phyloP scores from a whole-genome alignment of 179 eudicot genomes.

The Camellia oleifera region DNA sequence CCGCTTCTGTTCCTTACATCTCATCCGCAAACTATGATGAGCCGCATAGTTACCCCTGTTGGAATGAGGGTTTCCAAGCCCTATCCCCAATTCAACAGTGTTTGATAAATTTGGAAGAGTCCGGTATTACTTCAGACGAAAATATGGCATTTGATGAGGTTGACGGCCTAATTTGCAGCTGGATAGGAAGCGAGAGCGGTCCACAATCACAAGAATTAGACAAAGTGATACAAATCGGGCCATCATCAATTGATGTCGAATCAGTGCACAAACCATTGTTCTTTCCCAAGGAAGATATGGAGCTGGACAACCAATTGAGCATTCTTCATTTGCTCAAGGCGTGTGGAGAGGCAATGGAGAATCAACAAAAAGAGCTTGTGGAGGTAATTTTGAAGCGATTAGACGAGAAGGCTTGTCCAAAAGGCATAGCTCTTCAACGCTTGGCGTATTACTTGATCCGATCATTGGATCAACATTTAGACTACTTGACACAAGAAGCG shows the following conservation, averaged over 20 bases:
- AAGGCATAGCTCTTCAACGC: not conserved
- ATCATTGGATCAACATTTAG: conserved; percentile 10
- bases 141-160: not conserved
- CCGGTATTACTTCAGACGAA: not conserved
- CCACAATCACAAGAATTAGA: conserved; percentile 1
- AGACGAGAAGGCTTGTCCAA: conserved; percentile 19
- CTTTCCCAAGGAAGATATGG: conserved; percentile 28
- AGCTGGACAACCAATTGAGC: conserved; percentile 20
- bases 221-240: not conserved
- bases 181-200: not conserved
- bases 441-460: conserved; percentile 22
- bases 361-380: conserved; percentile 22
- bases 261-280: not conserved
- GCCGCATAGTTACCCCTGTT: not conserved
- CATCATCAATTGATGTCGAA: conserved; percentile 5
- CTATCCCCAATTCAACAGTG: not conserved
- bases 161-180: not conserved
- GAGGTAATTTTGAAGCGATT: conserved; percentile 25
- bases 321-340: conserved; percentile 29
- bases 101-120: not conserved
- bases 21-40: not conserved
- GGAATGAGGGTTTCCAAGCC: not conserved
- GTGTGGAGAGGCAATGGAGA: conserved; percentile 36
- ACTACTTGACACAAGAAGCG: conserved; percentile 27
- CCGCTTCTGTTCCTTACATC: not conserved